These are phyloP conservation scores for Entomortierella lignicola DNA, from an alignment of 192 early-diverging fungal genomes.

Conservation along the genomic window DNA sequence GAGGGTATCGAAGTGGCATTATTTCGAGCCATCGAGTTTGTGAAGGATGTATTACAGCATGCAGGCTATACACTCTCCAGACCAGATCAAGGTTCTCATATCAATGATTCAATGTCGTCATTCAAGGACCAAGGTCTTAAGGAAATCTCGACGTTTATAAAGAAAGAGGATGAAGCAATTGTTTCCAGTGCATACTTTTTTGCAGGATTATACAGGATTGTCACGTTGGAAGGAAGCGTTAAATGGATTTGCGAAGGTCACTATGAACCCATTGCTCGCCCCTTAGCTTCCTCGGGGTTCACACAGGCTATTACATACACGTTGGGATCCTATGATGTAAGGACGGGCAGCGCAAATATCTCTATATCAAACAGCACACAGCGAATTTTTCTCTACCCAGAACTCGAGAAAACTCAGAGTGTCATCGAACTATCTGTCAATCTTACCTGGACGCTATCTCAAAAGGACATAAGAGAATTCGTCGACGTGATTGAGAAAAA, in stretches of 20 bases:
- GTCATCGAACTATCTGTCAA: background rate
- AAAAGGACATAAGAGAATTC: background rate
- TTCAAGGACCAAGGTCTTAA: background rate
- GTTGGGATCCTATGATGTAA: background rate
- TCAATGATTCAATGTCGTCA: background rate
- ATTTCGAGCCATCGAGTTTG: background rate
- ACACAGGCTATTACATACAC: background rate
- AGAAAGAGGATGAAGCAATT: background rate
- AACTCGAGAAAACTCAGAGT: background rate
- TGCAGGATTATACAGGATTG: background rate
- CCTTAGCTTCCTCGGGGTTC: background rate
- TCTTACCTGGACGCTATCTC: background rate
- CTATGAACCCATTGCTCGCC: background rate
- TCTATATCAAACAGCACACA: background rate
- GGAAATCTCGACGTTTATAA: background rate
- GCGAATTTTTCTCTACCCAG: background rate
- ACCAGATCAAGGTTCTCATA: background rate
- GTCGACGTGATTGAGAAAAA: background rate
- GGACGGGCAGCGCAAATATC: background rate
- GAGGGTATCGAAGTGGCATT: constrained; percentile 6
- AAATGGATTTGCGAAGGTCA: constrained; percentile 4
- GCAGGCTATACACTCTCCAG: background rate
- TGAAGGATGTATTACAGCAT: background rate
- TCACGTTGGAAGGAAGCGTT: background rate
- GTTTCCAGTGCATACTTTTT: no score